Evolutionary conservation across 2,329 filamentous ascomycete genomes (phyloP), one percentile per base, ranked within the genome.

Genomic region (Claviceps pazoutovae): DNA sequence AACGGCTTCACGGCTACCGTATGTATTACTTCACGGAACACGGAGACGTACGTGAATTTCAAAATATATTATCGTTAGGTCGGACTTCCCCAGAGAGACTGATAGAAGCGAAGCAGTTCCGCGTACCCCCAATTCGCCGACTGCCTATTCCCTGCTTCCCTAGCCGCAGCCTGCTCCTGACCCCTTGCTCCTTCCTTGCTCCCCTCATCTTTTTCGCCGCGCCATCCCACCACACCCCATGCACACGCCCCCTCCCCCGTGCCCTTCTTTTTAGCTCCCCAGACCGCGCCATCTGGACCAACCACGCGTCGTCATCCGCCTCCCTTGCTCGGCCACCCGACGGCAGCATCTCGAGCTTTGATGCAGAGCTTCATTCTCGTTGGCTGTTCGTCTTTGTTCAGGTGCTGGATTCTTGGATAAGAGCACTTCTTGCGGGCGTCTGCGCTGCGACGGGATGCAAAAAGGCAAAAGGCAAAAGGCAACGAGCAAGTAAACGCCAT

Each of bases 281-380:
- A 9, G 26, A 19, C 19, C 61, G 62, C 60, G 62, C 58, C 62
- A 62, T 64, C 54, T 56, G 57, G 59, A 57, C 63, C 63, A 65
- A 65, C 63, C 63, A 62, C 59, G 54, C 57, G 55, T 59, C 63
- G 62, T 64, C 62, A 66, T 64, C 62, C 57, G 59, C 51, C 54
- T 50, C 52, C 51, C 54, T 53, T 52, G 50, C 46, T 46, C 50
- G 52, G 21, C 43, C 51, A 16, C 44, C 39, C 19, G 16, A 44
- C 37, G 23, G 48, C 49, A 14, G n/a, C 51, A 48, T 48, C 50
- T 52, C 41, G 30, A 44, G 26, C 41, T 14, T 42, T 3, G 39
- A 42, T 42, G 39, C 30, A 34, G 30, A 34, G 30, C 30, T 34
- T 34, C 30, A 34, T 21, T 19, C 17, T 21, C 41, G 41, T 42